phyloP scores from a whole-genome alignment of 2,329 filamentous ascomycete genomes.

The Diaporthe nobilis region DNA sequence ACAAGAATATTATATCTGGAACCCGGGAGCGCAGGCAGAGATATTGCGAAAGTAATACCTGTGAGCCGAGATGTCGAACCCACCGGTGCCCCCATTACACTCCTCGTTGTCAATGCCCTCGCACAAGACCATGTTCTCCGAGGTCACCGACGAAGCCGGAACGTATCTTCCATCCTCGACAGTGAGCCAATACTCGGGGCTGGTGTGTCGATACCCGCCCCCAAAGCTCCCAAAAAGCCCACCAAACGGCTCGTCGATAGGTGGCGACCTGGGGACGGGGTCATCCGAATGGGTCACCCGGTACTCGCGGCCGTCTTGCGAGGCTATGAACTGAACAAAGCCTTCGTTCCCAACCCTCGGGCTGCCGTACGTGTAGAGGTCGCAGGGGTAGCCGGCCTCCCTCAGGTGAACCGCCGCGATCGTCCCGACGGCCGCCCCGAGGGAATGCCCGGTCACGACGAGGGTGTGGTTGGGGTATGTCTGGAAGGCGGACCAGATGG shows the following conservation, averaged over 20 bases:
- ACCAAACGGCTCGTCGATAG: slow-evolving; percentile 54
- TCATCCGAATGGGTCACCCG: slow-evolving; percentile 78
- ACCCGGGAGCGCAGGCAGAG: slow-evolving; percentile 54
- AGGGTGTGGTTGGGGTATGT: slow-evolving; percentile 67
- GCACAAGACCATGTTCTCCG: slow-evolving; percentile 63
- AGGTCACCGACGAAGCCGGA: slow-evolving; percentile 51
- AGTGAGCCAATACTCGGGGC: slow-evolving; percentile 76
- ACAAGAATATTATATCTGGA: neutral
- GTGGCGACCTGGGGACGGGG: slow-evolving; percentile 77
- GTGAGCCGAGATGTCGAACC: slow-evolving; percentile 62
- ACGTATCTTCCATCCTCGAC: slow-evolving; percentile 47
- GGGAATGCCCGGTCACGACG: slow-evolving; percentile 75
- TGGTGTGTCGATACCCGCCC: slow-evolving; percentile 74
- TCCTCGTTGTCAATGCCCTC: slow-evolving; percentile 59
- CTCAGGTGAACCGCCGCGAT: slow-evolving; percentile 72
- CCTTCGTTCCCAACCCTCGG: slow-evolving; percentile 75
- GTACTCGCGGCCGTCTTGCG: slow-evolving; percentile 64
- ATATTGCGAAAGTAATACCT: slow-evolving; percentile 63
- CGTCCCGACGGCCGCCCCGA: slow-evolving; percentile 76
- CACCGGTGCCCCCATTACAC: slow-evolving; percentile 66
- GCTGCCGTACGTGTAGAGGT: slow-evolving; percentile 77
- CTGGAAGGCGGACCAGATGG: slow-evolving; percentile 59
- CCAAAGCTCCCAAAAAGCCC: slow-evolving; percentile 19
- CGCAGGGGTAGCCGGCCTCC: slow-evolving; percentile 59
- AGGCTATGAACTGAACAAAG: slow-evolving; percentile 68